phyloP scores from a whole-genome alignment of 208 protist genomes.

The Herpetomonas samuelpessoai region DNA sequence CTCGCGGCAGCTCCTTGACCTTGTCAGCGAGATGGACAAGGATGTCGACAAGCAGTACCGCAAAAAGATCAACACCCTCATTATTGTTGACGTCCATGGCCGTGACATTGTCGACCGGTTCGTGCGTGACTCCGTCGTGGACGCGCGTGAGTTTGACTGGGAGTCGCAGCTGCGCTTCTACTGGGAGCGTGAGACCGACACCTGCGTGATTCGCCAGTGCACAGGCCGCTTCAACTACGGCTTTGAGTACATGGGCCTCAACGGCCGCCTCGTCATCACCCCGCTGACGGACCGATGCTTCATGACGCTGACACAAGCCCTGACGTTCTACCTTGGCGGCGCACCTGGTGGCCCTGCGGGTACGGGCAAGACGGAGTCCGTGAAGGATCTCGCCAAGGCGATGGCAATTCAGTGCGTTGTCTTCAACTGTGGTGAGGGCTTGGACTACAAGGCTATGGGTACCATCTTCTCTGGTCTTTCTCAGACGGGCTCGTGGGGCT shows the following conservation, averaged over 20 bases:
- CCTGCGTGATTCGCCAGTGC: slow-evolving; percentile 96
- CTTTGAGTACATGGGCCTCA: slow-evolving; percentile 99
- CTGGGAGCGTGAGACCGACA: slow-evolving; percentile 95
- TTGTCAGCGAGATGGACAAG: slow-evolving; percentile 96
- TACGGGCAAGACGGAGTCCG: slow-evolving; percentile 98
- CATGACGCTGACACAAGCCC: slow-evolving; percentile 98
- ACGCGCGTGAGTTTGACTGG: slow-evolving; percentile 98
- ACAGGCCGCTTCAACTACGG: slow-evolving; percentile 96
- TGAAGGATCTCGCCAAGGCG: slow-evolving; percentile 98
- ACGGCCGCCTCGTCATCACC: slow-evolving; percentile 98
- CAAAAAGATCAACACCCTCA: slow-evolving; percentile 99
- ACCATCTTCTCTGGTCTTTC: slow-evolving; percentile 98
- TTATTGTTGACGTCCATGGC: slow-evolving; percentile 99
- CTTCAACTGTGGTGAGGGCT: slow-evolving; percentile 99
- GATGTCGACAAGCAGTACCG: slow-evolving; percentile 91
- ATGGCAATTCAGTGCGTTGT: slow-evolving; percentile 97
- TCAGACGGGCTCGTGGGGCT: slow-evolving; percentile 98
- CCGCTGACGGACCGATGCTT: slow-evolving; percentile 99
- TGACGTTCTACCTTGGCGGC: slow-evolving; percentile 97
- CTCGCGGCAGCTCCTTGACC: slow-evolving; percentile 92
- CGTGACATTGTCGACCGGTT: slow-evolving; percentile 98
- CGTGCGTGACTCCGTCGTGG: slow-evolving; percentile 97
- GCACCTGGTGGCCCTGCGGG: slow-evolving; percentile 94
- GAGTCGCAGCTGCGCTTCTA: slow-evolving; percentile 99
- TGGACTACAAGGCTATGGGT: slow-evolving; percentile 99